Evolutionary conservation across 345 rosid species (phyloP), one percentile per base, ranked within the genome.

Genomic region (Nasturtium officinale): DNA sequence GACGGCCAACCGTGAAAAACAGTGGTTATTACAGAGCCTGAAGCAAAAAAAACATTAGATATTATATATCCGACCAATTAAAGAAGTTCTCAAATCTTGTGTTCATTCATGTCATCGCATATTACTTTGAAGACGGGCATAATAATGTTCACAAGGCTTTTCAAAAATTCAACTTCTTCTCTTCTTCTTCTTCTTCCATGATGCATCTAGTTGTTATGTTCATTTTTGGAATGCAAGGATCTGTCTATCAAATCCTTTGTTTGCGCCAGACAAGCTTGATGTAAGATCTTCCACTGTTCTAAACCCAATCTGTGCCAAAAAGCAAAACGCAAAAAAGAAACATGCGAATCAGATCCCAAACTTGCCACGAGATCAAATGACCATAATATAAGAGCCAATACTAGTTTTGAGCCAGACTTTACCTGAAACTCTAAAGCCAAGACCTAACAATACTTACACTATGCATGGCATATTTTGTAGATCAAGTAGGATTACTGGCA

Each of bases 221-320:
- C 82, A 93, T 82, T 91, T 94, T 69, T 79, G 81, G 77, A 88
- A 94, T 13, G 82, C 91, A 72, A 94, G 86, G 64, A 94, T 78
- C 15, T 92, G 93, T 71, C 97, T 85, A 53, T 89, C 74, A 55
- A 94, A 94, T 62, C 97, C 98, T 26, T 81, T 64, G 81, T 73
- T 91, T 71, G 84, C 76, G 38, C 89, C 91, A 0, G 91, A 81
- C 75, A 91, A 78, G 69, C 82, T 35, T 26, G 93, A 79, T 66
- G 96, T 84, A 23, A 94, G 47, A 69, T 88, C 96, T 81, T 89
- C 96, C 3, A 87, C 97, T 17, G 67, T 82, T 77, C 93, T 87
- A 72, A 94, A 94, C 20, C 98, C 98, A 79, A 94, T 82, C 97
- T 94, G 91, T 81, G 6, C 32, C 64, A 73, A 74, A 63, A 68